A percentile compares a stretch with the other conserved stretches of the same genome.
Evolutionary conservation across 441 rosid genomes (phyloP).

Genomic region (Eutrema salsugineum): DNA sequence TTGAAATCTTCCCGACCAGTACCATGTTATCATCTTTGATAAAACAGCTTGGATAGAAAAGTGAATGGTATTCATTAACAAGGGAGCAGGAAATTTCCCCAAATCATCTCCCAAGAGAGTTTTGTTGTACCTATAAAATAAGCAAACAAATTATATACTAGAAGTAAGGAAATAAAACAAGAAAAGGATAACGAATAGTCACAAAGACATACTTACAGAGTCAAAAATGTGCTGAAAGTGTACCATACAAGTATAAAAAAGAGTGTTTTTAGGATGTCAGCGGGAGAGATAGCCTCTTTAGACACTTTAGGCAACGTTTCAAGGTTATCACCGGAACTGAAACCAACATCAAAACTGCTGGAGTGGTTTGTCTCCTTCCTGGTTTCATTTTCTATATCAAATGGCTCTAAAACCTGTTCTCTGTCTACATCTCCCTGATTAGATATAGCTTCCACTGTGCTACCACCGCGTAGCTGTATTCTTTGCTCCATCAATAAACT

Average conservation of each 20-base stretch:
- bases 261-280: constrained; percentile 87
- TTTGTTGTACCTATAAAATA: constrained; percentile 75
- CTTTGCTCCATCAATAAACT: constrained; percentile 38
- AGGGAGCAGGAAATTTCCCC: constrained; percentile 98
- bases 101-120: constrained; percentile 92
- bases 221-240: constrained; percentile 97
- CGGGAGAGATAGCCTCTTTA: constrained; percentile 43
- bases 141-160: constrained; percentile 6
- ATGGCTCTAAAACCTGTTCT: constrained; percentile 45
- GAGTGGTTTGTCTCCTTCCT: constrained; percentile 35
- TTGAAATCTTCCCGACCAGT: constrained; percentile 82
- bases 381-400: constrained; percentile 63
- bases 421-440: constrained; percentile 36
- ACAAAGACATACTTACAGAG: constrained; percentile 67
- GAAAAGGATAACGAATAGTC: background rate
- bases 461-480: constrained; percentile 46
- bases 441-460: constrained; percentile 27
- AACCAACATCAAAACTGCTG: constrained; percentile 34
- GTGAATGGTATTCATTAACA: constrained; percentile 93
- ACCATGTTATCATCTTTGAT: constrained; percentile 76
- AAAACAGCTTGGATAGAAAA: constrained; percentile 90
- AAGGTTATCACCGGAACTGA: constrained; percentile 26
- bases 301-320: constrained; percentile 32
- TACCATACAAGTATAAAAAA: constrained; percentile 98
- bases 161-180: background rate